A percentile compares a stretch with the other conserved stretches of the same genome.
phyloP scores from a whole-genome alignment of 1,284 basidiomycete genomes.

The Marasmius fiardii region DNA sequence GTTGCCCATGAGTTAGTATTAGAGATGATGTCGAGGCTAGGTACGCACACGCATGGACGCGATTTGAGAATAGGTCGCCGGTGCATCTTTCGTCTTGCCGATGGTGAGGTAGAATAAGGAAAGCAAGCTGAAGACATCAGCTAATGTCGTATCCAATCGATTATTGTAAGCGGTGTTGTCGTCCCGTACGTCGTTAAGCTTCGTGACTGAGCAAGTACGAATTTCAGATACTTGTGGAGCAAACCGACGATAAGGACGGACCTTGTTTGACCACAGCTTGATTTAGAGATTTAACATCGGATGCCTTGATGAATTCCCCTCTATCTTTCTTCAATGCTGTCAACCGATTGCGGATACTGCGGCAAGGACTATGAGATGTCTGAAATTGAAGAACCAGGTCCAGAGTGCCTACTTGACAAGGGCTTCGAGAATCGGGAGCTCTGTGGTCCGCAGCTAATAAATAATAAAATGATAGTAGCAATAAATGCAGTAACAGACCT shows the following conservation, averaged over 20 bases:
- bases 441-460: constrained; percentile 31
- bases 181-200: constrained; percentile 89
- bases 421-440: constrained; percentile 92
- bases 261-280: constrained; percentile 94
- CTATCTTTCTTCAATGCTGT: constrained; percentile 89
- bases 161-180: constrained; percentile 77
- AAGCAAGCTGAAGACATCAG: constrained; percentile 89
- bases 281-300: constrained; percentile 93
- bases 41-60: constrained; percentile 87
- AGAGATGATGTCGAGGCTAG: constrained; percentile 11
- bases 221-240: neutral
- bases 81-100: constrained; percentile 89
- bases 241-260: constrained; percentile 27
- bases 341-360: constrained; percentile 86
- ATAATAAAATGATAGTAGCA: neutral
- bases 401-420: constrained; percentile 76
- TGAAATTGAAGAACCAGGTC: constrained; percentile 10
- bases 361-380: constrained; percentile 21
- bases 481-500: constrained; percentile 40
- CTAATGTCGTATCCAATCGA: constrained; percentile 87
- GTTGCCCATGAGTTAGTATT: constrained; percentile 7
- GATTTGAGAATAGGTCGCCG: constrained; percentile 91
- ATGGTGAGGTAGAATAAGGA: constrained; percentile 94
- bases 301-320: constrained; percentile 84
- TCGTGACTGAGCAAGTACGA: constrained; percentile 67